A percentile compares a stretch with the other conserved stretches of the same genome.
phyloP scores from a whole-genome alignment of 148 eudicot genomes.

The Persicaria maculosa region DNA sequence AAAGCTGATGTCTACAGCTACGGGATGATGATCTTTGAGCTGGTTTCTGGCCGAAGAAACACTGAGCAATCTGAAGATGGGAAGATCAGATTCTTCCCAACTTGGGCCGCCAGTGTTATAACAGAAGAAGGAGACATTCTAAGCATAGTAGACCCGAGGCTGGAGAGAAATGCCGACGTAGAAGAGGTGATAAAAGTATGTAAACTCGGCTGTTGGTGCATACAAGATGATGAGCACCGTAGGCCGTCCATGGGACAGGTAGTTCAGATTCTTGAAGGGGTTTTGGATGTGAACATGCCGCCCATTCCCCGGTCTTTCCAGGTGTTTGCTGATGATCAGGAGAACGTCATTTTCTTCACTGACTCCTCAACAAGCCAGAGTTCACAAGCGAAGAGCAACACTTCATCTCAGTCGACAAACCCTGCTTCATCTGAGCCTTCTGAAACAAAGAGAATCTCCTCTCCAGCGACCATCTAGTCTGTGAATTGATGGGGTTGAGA shows the following conservation, averaged over 20 bases:
- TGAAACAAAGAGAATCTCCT: not conserved
- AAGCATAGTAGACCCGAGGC: constrained; percentile 35
- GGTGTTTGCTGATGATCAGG: constrained; percentile 33
- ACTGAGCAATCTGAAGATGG: constrained; percentile 44
- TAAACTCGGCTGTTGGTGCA: constrained; percentile 69
- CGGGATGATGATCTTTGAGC: constrained; percentile 81
- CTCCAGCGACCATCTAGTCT: not conserved
- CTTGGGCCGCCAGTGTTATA: constrained; percentile 35
- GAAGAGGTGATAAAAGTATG: constrained; percentile 41
- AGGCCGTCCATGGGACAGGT: constrained; percentile 71
- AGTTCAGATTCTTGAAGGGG: constrained; percentile 64
- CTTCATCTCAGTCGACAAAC: not conserved
- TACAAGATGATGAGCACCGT: constrained; percentile 50
- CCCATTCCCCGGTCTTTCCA: constrained; percentile 47
- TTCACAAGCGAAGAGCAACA: constrained; percentile 25
- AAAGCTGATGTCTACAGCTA: constrained; percentile 83
- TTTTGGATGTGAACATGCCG: constrained; percentile 56
- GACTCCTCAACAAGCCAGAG: constrained; percentile 48
- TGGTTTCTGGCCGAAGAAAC: constrained; percentile 68
- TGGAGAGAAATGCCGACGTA: constrained; percentile 32
- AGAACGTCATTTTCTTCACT: constrained; percentile 38
- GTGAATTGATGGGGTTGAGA: not conserved
- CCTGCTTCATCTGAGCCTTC: not conserved
- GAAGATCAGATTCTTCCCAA: constrained; percentile 40
- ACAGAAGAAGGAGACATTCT: constrained; percentile 34